Evolutionary conservation across 495 filamentous ascomycete genomes (phyloP).

Genomic region (Oidiodendron maius): DNA sequence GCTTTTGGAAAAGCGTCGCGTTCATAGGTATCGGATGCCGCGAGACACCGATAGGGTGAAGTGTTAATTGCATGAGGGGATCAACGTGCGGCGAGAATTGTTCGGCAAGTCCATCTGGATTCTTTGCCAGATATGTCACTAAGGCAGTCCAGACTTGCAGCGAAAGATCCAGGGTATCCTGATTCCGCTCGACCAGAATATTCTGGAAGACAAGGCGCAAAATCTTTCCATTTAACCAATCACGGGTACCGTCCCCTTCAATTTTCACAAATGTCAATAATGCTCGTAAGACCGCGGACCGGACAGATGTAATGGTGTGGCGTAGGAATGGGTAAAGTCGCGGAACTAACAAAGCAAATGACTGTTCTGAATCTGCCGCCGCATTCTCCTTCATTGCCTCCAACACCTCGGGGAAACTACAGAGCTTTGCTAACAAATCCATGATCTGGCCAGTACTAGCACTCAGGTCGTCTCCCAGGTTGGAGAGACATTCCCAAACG

Average conservation of each 20-base stretch:
- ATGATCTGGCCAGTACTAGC: conserved; percentile 97
- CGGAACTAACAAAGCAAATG: conserved; percentile 87
- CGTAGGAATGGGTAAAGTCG: conserved; percentile 93
- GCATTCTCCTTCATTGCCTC: conserved; percentile 92
- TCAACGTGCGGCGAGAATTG: conserved; percentile 68
- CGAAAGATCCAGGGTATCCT: conserved; percentile 66
- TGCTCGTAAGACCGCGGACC: conserved; percentile 86
- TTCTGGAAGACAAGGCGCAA: conserved; percentile 91
- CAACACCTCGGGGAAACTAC: conserved; percentile 87
- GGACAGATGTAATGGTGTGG: conserved; percentile 93
- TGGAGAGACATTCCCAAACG: conserved; percentile 95
- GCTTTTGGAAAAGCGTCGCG: conserved; percentile 78
- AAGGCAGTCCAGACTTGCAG: conserved; percentile 82
- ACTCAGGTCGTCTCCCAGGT: conserved; percentile 90
- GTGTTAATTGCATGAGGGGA: conserved; percentile 68
- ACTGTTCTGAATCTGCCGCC: conserved; percentile 70
- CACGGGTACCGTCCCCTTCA: conserved; percentile 73
- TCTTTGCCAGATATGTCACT: conserved; percentile 55
- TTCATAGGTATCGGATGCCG: conserved; percentile 89
- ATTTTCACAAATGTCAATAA: conserved; percentile 89
- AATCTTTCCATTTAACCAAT: conserved; percentile 88
- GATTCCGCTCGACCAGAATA: conserved; percentile 85
- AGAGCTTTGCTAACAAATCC: conserved; percentile 93
- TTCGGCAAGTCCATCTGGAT: conserved; percentile 49
- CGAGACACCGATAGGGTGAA: conserved; percentile 87